A percentile compares a stretch with the other conserved stretches of the same genome.
phyloP scores from a whole-genome alignment of 169 alveolate genomes.

The Cystoisospora suis region DNA sequence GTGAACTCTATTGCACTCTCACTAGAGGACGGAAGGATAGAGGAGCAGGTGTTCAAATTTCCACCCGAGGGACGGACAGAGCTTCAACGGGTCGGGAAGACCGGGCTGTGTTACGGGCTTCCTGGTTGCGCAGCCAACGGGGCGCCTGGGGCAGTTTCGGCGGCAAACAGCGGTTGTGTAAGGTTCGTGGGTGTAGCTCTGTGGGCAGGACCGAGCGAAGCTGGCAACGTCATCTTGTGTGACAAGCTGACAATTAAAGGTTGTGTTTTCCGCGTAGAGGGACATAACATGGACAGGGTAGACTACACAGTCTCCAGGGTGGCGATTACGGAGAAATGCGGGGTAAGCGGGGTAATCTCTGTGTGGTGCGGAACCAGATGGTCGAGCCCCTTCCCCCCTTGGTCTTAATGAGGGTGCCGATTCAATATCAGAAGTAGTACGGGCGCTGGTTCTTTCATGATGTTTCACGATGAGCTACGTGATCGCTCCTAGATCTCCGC shows the following conservation, averaged over 20 bases:
- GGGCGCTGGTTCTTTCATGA: too few relatives aligned
- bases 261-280: constrained; percentile 14
- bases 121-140: not conserved
- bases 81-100: not conserved
- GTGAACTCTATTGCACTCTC: not conserved
- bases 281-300: constrained; percentile 22
- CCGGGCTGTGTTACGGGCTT: not conserved
- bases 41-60: not conserved
- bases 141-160: too few relatives aligned
- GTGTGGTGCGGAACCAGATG: too few relatives aligned
- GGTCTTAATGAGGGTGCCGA: too few relatives aligned
- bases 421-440: too few relatives aligned
- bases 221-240: not conserved
- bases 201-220: not conserved
- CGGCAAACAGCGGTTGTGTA: not conserved
- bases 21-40: not conserved
- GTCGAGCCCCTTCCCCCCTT: too few relatives aligned
- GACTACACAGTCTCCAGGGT: constrained; percentile 32
- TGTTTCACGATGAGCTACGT: too few relatives aligned
- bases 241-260: not conserved
- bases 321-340: constrained; percentile 41
- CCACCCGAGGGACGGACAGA: not conserved
- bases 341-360: not conserved
- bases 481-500: too few relatives aligned
- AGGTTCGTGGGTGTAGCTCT: not conserved